A percentile compares a stretch with the other conserved stretches of the same genome.
These are phyloP conservation scores for Aureobasidium sp. DNA, from an alignment of 2,329 filamentous ascomycete genomes.

Conservation along the genomic window DNA sequence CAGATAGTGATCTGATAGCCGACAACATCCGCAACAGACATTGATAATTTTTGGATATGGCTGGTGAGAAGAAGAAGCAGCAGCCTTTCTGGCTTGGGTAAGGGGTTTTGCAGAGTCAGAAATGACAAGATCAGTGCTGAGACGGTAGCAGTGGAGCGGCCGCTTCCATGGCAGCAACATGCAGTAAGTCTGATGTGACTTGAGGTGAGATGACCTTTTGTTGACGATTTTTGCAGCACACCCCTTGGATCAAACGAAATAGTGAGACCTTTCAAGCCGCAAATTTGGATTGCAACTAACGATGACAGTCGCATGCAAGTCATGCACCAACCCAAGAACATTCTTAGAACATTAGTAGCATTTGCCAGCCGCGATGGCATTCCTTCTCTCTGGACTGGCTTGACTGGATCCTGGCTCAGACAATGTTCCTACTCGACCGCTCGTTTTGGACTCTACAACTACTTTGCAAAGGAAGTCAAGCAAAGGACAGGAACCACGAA, in stretches of 20 bases:
- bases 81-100: constrained; percentile 14
- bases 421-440: constrained; percentile 14
- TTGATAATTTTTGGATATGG: constrained; percentile 1
- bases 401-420: constrained; percentile 11
- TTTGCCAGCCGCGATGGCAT: constrained; percentile 11
- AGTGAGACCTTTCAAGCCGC: background rate
- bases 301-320: constrained; percentile 10
- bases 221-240: background rate
- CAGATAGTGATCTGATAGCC: background rate
- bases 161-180: constrained; percentile 14
- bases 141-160: background rate
- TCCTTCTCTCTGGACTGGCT: constrained; percentile 10
- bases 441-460: constrained; percentile 13
- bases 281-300: background rate
- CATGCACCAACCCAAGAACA: constrained; percentile 11
- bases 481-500: background rate
- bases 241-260: constrained; percentile 14
- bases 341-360: background rate
- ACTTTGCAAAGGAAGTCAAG: constrained; percentile 13
- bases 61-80: constrained; percentile 14
- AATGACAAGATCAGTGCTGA: background rate
- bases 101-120: background rate
- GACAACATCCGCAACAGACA: background rate
- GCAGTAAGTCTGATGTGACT: background rate
- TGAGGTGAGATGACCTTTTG: background rate